phyloP scores from a whole-genome alignment of 2,329 filamentous ascomycete species.

The Colletotrichum sp. region DNA sequence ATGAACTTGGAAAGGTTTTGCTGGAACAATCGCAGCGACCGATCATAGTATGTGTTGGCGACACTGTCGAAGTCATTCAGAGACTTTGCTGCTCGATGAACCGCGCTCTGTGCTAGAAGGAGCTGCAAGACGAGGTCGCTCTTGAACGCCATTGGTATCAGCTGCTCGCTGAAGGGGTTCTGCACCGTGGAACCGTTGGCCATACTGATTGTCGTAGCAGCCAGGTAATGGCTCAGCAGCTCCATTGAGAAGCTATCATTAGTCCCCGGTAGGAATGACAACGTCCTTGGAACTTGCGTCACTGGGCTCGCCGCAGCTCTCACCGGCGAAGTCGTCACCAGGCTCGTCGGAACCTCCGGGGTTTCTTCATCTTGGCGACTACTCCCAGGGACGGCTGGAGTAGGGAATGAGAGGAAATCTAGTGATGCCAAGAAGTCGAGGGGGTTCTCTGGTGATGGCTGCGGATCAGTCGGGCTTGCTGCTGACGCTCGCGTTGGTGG shows the following conservation, averaged over 20 bases:
- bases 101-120: conserved; percentile 49
- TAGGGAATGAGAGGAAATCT: neutral
- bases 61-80: conserved; percentile 30
- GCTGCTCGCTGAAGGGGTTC: conserved; percentile 50
- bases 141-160: conserved; percentile 50
- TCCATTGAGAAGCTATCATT: conserved; percentile 41
- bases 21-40: conserved; percentile 40
- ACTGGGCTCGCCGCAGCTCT: neutral
- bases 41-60: conserved; percentile 39
- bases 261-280: neutral
- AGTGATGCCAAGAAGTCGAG: neutral
- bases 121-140: conserved; percentile 51
- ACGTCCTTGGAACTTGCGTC: neutral
- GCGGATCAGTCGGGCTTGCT: neutral
- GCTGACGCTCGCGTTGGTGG: neutral
- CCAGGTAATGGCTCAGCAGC: conserved; percentile 49
- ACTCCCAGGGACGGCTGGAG: neutral
- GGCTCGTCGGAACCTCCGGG: neutral
- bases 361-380: neutral
- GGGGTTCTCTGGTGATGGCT: neutral
- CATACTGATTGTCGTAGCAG: conserved; percentile 50
- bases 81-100: conserved; percentile 39
- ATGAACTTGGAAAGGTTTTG: conserved; percentile 19
- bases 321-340: neutral
- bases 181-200: conserved; percentile 50